Percentiles rank a stretch among this genome's conserved stretches.
These are phyloP conservation scores for Lophiostoma macrostomum DNA, from an alignment of 495 filamentous ascomycete genomes.

Conservation along the genomic window DNA sequence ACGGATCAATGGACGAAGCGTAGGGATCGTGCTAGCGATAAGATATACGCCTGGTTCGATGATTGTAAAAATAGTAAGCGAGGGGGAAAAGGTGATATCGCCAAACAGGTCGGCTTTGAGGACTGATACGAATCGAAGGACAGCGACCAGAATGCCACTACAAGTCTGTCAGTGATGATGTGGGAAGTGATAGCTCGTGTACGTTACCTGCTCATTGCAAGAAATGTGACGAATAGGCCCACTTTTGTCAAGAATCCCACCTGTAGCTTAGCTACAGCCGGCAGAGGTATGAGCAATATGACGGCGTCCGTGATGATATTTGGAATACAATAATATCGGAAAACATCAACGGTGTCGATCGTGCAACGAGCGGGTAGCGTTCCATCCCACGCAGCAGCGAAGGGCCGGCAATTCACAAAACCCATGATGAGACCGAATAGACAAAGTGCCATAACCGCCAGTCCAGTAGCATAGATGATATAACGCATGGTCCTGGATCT, in stretches of 20 bases:
- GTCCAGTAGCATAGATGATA: conserved; percentile 5
- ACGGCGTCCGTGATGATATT: conserved; percentile 20
- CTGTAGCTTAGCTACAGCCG: conserved; percentile 8
- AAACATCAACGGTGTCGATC: conserved; percentile 13
- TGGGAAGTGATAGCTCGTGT: not conserved
- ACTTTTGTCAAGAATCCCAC: conserved; percentile 11
- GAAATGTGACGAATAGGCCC: conserved; percentile 15
- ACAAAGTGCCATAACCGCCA: conserved; percentile 9
- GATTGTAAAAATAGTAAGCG: not conserved
- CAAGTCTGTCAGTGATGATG: not conserved
- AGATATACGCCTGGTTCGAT: not conserved
- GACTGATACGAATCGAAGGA: conserved; percentile 21
- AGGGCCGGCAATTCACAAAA: conserved; percentile 20
- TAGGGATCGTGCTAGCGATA: too few species aligned
- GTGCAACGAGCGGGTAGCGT: conserved; percentile 1
- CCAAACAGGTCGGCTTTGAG: conserved; percentile 2
- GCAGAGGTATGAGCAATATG: conserved; percentile 12
- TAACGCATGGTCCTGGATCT: not conserved
- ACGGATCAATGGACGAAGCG: too few species aligned
- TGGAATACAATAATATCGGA: conserved; percentile 24
- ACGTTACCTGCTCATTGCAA: conserved; percentile 4
- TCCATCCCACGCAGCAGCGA: conserved; percentile 7
- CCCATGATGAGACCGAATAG: conserved; percentile 9
- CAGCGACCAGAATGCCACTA: conserved; percentile 19
- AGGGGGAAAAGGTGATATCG: conserved; percentile 10